Evolutionary conservation across 495 filamentous ascomycete genomes (phyloP).

Genomic region (Penicillium alfredii): DNA sequence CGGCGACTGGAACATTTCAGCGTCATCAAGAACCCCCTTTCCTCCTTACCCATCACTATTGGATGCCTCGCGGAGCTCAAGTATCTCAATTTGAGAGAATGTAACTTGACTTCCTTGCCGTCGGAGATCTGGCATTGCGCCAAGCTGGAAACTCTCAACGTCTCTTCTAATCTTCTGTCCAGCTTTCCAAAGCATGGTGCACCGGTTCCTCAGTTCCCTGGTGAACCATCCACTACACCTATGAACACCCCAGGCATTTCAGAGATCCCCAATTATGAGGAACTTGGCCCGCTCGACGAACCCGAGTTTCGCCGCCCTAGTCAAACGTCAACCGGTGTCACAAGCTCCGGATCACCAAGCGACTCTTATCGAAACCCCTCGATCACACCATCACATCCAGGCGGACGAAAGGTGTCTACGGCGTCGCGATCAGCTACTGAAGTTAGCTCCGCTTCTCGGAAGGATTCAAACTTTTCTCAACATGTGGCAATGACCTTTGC

Average conservation of each 20-base stretch:
- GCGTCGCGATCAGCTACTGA: slow-evolving; percentile 61
- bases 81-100: slow-evolving; percentile 81
- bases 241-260: slow-evolving; percentile 46
- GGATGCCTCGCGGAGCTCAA: slow-evolving; percentile 78
- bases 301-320: slow-evolving; percentile 66
- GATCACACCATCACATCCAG: slow-evolving; percentile 62
- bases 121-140: slow-evolving; percentile 89
- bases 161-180: slow-evolving; percentile 87
- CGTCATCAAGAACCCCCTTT: slow-evolving; percentile 83
- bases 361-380: slow-evolving; percentile 68
- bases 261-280: slow-evolving; percentile 66
- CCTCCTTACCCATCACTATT: slow-evolving; percentile 74
- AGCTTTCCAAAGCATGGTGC: slow-evolving; percentile 80
- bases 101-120: slow-evolving; percentile 82
- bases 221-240: slow-evolving; percentile 45
- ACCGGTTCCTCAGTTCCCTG: slow-evolving; percentile 52
- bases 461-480: slow-evolving; percentile 78
- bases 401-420: slow-evolving; percentile 75
- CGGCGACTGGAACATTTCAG: slow-evolving; percentile 84
- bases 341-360: slow-evolving; percentile 66
- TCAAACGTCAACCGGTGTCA: slow-evolving; percentile 68
- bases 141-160: slow-evolving; percentile 84
- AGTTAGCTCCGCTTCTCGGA: slow-evolving; percentile 60
- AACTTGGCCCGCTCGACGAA: slow-evolving; percentile 64
- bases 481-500: slow-evolving; percentile 78